These are phyloP conservation scores for Carnegiea gigantea DNA, from an alignment of 179 eudicot species.

Conservation along the genomic window DNA sequence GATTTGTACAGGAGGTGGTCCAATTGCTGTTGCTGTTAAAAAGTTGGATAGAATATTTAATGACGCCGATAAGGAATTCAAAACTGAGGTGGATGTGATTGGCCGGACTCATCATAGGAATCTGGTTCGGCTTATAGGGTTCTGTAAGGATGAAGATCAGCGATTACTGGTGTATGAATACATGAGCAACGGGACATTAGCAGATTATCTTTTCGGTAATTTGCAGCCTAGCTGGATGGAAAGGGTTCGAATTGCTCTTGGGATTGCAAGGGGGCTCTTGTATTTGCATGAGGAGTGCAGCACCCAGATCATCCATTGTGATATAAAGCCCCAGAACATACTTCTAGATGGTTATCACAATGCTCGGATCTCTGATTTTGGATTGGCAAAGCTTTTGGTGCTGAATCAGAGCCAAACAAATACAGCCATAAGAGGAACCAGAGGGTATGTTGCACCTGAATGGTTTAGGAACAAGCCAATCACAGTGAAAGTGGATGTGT, in stretches of 20 bases:
- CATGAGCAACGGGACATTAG: constrained; percentile 42
- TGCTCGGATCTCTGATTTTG: constrained; percentile 44
- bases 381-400: constrained; percentile 46
- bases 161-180: constrained; percentile 47
- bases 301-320: constrained; percentile 50
- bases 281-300: constrained; percentile 55
- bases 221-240: constrained; percentile 33
- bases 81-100: constrained; percentile 42
- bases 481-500: constrained; percentile 48
- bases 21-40: constrained; percentile 28
- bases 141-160: constrained; percentile 39
- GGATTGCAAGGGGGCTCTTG: constrained; percentile 39
- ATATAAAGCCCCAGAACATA: constrained; percentile 55
- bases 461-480: constrained; percentile 53
- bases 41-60: constrained; percentile 23
- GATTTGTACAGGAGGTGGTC: constrained; percentile 4
- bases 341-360: constrained; percentile 35
- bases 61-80: constrained; percentile 31
- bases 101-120: constrained; percentile 55
- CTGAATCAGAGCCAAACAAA: constrained; percentile 37
- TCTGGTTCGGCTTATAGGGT: constrained; percentile 40
- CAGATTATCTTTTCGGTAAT: constrained; percentile 35
- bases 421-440: constrained; percentile 46
- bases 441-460: constrained; percentile 57
- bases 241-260: constrained; percentile 29